Conservation (phyloP, 306 rosid species). For the Potentilla sterilis region DNA sequence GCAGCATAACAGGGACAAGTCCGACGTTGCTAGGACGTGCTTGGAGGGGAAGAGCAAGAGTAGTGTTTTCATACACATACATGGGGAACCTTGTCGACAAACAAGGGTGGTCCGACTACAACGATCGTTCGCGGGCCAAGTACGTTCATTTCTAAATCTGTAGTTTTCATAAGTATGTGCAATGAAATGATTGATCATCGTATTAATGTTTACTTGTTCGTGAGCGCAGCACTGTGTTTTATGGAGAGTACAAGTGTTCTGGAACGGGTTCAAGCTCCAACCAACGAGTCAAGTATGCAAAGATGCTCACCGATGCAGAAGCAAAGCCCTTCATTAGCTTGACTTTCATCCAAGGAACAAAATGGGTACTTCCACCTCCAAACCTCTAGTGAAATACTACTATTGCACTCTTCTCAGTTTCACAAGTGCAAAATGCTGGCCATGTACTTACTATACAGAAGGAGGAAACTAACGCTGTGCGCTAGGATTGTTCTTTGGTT, state of each 20-base stretch:
- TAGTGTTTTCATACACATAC: constrained; percentile 52
- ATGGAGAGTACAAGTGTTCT: constrained; percentile 56
- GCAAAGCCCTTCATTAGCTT: constrained; percentile 47
- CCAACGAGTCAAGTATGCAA: constrained; percentile 33
- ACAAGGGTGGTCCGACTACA: constrained; percentile 41
- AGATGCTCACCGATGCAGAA: constrained; percentile 30
- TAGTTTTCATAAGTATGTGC: not conserved
- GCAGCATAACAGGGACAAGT: constrained; percentile 41
- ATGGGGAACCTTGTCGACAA: constrained; percentile 40
- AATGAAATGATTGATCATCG: not conserved
- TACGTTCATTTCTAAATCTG: not conserved
- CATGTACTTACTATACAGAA: too few relatives aligned
- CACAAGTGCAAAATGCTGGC: too few relatives aligned
- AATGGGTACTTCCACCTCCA: constrained; percentile 58
- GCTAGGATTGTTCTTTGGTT: too few relatives aligned
- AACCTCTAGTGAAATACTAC: constrained; percentile 6
- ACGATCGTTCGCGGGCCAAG: not conserved
- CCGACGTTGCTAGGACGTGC: constrained; percentile 59
- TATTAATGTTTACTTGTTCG: not conserved
- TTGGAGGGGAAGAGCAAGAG: constrained; percentile 55
- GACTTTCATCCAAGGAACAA: constrained; percentile 49
- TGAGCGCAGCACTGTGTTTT: constrained; percentile 37
- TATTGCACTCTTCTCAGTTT: too few relatives aligned
- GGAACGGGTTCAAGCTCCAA: constrained; percentile 56
- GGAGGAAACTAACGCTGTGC: too few relatives aligned